Conservation (phyloP, 768 basidiomycete species). For the Lepiota subincarnata region DNA sequence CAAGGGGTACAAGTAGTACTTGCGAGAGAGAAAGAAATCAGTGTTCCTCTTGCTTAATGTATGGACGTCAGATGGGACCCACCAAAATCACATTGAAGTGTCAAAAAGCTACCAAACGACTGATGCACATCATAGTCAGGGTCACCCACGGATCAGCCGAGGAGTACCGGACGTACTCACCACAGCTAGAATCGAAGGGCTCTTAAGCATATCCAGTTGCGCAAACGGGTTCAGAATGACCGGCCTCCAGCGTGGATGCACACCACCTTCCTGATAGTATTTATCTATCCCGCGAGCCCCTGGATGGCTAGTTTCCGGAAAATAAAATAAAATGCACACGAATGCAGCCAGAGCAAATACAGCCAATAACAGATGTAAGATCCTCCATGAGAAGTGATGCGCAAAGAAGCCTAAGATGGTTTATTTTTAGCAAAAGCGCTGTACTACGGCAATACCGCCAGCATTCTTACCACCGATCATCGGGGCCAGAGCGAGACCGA, state of each 20-base stretch:
- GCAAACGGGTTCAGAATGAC: slow-evolving; percentile 54
- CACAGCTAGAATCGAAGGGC: slow-evolving; percentile 49
- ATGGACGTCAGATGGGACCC: slow-evolving; percentile 6
- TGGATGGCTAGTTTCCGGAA: slow-evolving; percentile 69
- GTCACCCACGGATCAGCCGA: not conserved
- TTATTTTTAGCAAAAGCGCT: not conserved
- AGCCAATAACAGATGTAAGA: slow-evolving; percentile 48
- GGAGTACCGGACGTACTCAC: slow-evolving; percentile 30
- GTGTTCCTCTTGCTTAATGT: no score
- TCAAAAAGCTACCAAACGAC: slow-evolving; percentile 22
- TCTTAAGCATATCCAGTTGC: slow-evolving; percentile 42
- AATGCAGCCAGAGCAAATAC: slow-evolving; percentile 37
- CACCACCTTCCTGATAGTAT: slow-evolving; percentile 16
- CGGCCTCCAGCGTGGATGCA: slow-evolving; percentile 19
- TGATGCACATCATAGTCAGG: slow-evolving; percentile 8
- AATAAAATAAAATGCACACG: slow-evolving; percentile 35
- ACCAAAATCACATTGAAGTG: slow-evolving; percentile 36
- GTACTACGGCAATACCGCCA: not conserved
- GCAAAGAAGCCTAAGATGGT: slow-evolving; percentile 9
- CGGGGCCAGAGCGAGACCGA: slow-evolving; percentile 62
- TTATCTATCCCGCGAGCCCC: slow-evolving; percentile 53
- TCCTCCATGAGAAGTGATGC: slow-evolving; percentile 53
- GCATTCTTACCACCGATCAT: slow-evolving; percentile 42
- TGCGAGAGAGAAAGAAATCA: not conserved
- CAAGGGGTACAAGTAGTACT: slow-evolving; percentile 59